Percentiles rank a stretch among this genome's conserved stretches.
Conservation (phyloP, 78 protist genomes). For the Dictyostelium capitatum region DNA sequence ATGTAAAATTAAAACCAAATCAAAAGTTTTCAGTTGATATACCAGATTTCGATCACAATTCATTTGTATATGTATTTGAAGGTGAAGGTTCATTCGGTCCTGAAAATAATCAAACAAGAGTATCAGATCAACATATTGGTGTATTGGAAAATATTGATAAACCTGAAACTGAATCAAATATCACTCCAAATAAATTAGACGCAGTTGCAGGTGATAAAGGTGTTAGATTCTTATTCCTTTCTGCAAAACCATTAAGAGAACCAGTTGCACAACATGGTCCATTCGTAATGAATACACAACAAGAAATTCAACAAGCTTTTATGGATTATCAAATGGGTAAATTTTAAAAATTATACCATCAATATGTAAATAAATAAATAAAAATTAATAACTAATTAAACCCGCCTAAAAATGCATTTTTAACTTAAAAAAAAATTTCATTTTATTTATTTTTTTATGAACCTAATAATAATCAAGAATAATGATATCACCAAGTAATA, state of each 20-base stretch:
- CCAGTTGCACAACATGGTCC: slow-evolving; percentile 88
- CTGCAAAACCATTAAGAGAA: slow-evolving; percentile 84
- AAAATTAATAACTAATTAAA: no score
- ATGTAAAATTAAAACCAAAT: slow-evolving; percentile 44
- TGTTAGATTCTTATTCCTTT: slow-evolving; percentile 62
- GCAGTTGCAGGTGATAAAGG: slow-evolving; percentile 40
- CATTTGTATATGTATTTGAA: slow-evolving; percentile 37
- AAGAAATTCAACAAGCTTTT: slow-evolving; percentile 88
- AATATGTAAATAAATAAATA: background rate
- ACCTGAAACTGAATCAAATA: background rate
- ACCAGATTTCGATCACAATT: slow-evolving; percentile 53
- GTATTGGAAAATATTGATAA: background rate
- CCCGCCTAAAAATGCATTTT: no score
- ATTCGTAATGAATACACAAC: slow-evolving; percentile 91
- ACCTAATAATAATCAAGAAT: no score
- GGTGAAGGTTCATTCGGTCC: slow-evolving; percentile 71
- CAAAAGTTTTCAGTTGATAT: slow-evolving; percentile 13
- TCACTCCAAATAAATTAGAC: background rate
- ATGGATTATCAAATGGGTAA: slow-evolving; percentile 75
- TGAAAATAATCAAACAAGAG: background rate
- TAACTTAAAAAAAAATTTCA: no score
- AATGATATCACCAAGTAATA: no score
- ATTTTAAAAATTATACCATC: slow-evolving; percentile 39
- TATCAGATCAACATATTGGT: slow-evolving; percentile 18
- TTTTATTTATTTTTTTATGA: no score